Evolutionary conservation across 2,329 filamentous ascomycete genomes (phyloP).

Genomic region (Penicillium corylophilum): DNA sequence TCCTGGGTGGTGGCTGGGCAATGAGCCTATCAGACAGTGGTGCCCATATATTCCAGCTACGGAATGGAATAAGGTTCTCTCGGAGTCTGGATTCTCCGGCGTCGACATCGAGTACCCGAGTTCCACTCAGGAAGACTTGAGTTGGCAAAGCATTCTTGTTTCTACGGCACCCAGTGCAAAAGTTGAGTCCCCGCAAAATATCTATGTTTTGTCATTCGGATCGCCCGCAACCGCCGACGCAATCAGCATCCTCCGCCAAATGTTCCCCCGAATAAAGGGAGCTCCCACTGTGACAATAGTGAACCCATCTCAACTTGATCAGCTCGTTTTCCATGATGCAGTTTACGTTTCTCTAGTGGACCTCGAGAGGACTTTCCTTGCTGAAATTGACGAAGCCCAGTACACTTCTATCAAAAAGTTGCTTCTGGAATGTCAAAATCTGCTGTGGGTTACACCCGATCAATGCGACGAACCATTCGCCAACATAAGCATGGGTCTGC

Average conservation of each 20-base stretch:
- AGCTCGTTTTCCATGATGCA: neutral
- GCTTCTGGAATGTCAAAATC: slow-evolving; percentile 6
- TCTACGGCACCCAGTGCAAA: slow-evolving; percentile 11
- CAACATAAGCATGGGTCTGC: slow-evolving; percentile 16
- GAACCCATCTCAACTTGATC: neutral
- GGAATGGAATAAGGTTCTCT: slow-evolving; percentile 17
- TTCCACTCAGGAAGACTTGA: slow-evolving; percentile 13
- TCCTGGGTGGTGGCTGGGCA: slow-evolving; percentile 23
- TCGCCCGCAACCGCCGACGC: neutral
- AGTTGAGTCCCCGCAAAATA: neutral
- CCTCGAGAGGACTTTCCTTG: slow-evolving; percentile 8
- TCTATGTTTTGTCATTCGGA: slow-evolving; percentile 9
- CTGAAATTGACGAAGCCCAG: neutral
- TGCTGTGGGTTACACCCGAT: slow-evolving; percentile 18
- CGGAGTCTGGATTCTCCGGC: slow-evolving; percentile 18
- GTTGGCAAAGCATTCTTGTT: slow-evolving; percentile 23
- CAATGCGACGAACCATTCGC: slow-evolving; percentile 1
- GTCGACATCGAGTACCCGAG: slow-evolving; percentile 22
- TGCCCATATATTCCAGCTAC: slow-evolving; percentile 20
- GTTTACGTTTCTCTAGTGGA: slow-evolving; percentile 18
- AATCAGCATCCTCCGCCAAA: neutral
- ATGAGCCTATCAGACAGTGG: slow-evolving; percentile 20
- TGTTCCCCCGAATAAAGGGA: neutral
- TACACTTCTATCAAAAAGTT: slow-evolving; percentile 6
- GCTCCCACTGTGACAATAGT: neutral